Evolutionary conservation across 495 filamentous ascomycete genomes (phyloP).

Genomic region (Apodospora peruviana): DNA sequence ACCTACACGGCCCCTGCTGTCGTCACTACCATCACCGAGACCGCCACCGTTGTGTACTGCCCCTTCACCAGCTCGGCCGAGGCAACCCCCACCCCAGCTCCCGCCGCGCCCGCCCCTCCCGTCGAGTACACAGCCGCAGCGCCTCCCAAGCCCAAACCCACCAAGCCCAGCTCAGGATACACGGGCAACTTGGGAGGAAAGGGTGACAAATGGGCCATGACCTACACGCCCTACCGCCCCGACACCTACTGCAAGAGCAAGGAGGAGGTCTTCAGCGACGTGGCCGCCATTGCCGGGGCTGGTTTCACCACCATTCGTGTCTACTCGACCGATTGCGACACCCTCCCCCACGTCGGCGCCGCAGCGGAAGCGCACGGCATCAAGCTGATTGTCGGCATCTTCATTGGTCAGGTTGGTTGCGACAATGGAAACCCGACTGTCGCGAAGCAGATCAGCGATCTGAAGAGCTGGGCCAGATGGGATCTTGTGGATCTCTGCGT

Average conservation of each 20-base stretch:
- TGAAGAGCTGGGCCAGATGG: slow-evolving; percentile 72
- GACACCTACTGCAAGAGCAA: slow-evolving; percentile 62
- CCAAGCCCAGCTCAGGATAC: slow-evolving; percentile 7
- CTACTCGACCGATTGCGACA: slow-evolving; percentile 87
- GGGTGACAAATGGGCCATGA: slow-evolving; percentile 70
- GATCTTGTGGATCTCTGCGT: slow-evolving; percentile 70
- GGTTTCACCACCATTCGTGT: slow-evolving; percentile 81
- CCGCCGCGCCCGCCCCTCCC: slow-evolving; percentile 13
- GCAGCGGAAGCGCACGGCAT: slow-evolving; percentile 58
- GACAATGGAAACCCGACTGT: slow-evolving; percentile 43
- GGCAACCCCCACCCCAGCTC: slow-evolving; percentile 16
- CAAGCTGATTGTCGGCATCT: slow-evolving; percentile 80
- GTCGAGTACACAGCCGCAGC: slow-evolving; percentile 11
- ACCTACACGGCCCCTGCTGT: slow-evolving; percentile 68
- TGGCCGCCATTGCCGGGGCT: slow-evolving; percentile 60
- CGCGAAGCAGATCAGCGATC: slow-evolving; percentile 62
- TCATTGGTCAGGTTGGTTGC: slow-evolving; percentile 61
- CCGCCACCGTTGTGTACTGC: slow-evolving; percentile 65
- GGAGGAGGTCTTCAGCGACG: slow-evolving; percentile 55
- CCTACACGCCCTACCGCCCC: slow-evolving; percentile 78
- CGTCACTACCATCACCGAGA: slow-evolving; percentile 63
- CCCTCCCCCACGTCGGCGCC: slow-evolving; percentile 65
- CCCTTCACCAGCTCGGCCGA: slow-evolving; percentile 50
- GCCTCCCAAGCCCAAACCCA: slow-evolving; percentile 16
- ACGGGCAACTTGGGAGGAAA: slow-evolving; percentile 16